Evolutionary conservation across 2,329 filamentous ascomycete genomes (phyloP), one percentile per base, ranked within the genome.

Genomic region (Pestalotiopsis sp.): DNA sequence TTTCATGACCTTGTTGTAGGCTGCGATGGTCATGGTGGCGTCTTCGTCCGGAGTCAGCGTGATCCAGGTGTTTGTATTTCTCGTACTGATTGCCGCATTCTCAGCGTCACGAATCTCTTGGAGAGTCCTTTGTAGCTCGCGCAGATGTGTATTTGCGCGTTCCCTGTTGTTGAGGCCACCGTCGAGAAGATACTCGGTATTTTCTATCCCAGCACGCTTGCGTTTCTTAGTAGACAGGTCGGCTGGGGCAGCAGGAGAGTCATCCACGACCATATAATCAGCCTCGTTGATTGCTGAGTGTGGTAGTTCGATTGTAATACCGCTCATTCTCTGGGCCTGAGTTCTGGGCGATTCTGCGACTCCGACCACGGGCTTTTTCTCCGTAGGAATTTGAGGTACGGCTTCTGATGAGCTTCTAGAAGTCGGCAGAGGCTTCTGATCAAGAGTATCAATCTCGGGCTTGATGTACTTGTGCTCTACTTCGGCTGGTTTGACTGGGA

Each of bases 161-260:
- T 97, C 91, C 64, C 91, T 91, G 78, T 97, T 93, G 74, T 97
- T 94, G 2, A 94, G 82, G 56, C 88, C 89, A 58, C 90, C 80
- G 17, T 88, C 84, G 22, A 91, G 81, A 2, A 88, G 78, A 63
- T 86, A 88, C 66, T 88, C 86, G 13, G 86, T 84, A 7, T 83
- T 84, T 63, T 86, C 82, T 22, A 81, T 77, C 24, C 82, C 81
- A 26, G 84, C 81, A 48, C 80, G 79, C 68, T 87, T 89, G 67
- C 85, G 77, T 73, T 88, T 91, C 71, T 86, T 84, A 35, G 30
- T 35, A 4, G 87, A 87, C 24, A 88, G 71, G 67, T 84, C 80
- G 14, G 77, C 71, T 1, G 85, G 83, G 20, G 83, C 81, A 68
- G 86, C 82, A 1, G 82, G 79, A 1, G 80, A 77, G 68, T 86